These are phyloP conservation scores for Pseudogymnoascus sp. DNA, from an alignment of 2,329 filamentous ascomycete species.

Conservation along the genomic window DNA sequence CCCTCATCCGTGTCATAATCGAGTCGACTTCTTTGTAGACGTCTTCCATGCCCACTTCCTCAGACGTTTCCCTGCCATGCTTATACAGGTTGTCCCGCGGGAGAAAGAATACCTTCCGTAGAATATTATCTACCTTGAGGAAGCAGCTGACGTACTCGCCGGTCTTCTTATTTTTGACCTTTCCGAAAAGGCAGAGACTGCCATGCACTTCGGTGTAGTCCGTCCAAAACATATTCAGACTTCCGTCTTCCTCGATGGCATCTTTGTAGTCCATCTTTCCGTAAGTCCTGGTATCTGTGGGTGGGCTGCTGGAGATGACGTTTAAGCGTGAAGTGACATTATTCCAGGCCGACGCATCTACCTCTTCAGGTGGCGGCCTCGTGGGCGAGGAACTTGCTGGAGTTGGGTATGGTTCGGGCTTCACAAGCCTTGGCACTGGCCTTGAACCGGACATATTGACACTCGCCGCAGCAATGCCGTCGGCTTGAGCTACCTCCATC, in stretches of 20 bases:
- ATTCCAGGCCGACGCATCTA: constrained; percentile 84
- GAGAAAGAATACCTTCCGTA: constrained; percentile 87
- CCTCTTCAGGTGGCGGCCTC: constrained; percentile 47
- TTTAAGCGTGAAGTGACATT: constrained; percentile 79
- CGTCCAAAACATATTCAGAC: constrained; percentile 90
- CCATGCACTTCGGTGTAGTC: constrained; percentile 93
- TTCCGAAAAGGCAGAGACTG: constrained; percentile 88
- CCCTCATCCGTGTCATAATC: constrained; percentile 79
- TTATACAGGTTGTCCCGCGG: constrained; percentile 66
- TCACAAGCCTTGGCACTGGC: constrained; percentile 65
- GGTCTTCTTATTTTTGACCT: constrained; percentile 82
- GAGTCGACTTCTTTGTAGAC: constrained; percentile 84
- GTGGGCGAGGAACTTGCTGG: constrained; percentile 71
- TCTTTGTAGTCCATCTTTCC: constrained; percentile 79
- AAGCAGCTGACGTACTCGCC: constrained; percentile 82
- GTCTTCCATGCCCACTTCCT: constrained; percentile 77
- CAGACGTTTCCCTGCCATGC: constrained; percentile 55
- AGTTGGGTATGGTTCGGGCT: constrained; percentile 57
- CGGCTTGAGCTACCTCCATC: constrained; percentile 76
- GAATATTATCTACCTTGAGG: constrained; percentile 88
- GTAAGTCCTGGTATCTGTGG: constrained; percentile 49
- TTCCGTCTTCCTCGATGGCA: constrained; percentile 89
- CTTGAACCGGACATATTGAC: constrained; percentile 81
- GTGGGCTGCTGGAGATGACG: constrained; percentile 67
- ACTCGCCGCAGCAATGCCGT: constrained; percentile 59